phyloP scores from a whole-genome alignment of 2,329 filamentous ascomycete genomes.

The Talaromyces piceae region DNA sequence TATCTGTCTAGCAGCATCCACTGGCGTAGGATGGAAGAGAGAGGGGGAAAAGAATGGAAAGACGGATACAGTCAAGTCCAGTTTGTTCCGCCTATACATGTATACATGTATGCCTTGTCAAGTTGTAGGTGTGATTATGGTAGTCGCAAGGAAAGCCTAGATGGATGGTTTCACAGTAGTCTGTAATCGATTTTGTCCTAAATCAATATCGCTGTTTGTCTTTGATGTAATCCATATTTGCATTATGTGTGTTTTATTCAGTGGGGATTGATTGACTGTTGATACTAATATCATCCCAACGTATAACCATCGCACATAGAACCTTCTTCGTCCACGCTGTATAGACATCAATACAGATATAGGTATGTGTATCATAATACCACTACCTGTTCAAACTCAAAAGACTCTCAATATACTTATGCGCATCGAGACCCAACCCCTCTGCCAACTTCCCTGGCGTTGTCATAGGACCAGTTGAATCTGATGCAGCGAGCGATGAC shows the following conservation, averaged over 20 bases:
- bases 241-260: not conserved
- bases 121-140: too few relatives aligned
- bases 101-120: not conserved
- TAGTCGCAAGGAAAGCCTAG: too few relatives aligned
- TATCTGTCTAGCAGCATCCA: not conserved
- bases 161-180: too few relatives aligned
- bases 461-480: conserved; percentile 18
- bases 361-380: not conserved
- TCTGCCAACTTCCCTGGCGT: conserved; percentile 29
- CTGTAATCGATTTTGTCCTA: not conserved
- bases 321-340: too few relatives aligned
- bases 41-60: not conserved
- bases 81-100: not conserved
- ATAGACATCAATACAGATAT: too few relatives aligned
- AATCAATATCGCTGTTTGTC: not conserved
- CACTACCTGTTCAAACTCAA: conserved; percentile 36
- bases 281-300: not conserved
- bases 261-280: not conserved
- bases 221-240: not conserved
- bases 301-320: not conserved
- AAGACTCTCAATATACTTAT: conserved; percentile 40
- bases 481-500: conserved; percentile 17
- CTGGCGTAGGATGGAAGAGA: not conserved
- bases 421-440: conserved; percentile 40
- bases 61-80: not conserved